Evolutionary conservation across 352 stramenopile genomes (phyloP), one percentile per base, ranked within the genome.

Genomic region (Pythium myriotylum): DNA sequence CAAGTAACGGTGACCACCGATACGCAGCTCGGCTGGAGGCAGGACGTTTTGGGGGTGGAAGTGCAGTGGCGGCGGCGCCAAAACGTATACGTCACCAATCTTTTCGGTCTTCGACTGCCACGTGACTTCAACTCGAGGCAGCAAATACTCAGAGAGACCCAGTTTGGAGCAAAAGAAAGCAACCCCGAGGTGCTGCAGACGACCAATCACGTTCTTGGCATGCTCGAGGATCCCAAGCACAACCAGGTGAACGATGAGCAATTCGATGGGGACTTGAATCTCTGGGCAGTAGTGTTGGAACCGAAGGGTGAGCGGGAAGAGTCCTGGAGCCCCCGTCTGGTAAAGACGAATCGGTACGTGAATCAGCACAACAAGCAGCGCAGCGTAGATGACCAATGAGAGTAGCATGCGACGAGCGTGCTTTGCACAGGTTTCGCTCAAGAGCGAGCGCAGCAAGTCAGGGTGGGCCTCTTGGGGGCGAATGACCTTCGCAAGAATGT

Each of bases 381-480:
- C 78, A 1, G 84, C 82, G 62, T 99, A 99, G 52, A 98, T 97
- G 2, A 80, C 79, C 42, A 96, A 74, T 8, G 94, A 98, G 42
- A 98, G 52, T 1, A 97, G 57, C 83, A 99, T 98, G 33, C 97
- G 88, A 54, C 96, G 94, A 16, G 89, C 86, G 58, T 99, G 97
- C 59, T 96, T 98, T 23, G 78, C 58, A 24, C 87, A 94, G 33
- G 74, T 94, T 67, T 99, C 97, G 67, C 96, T 92, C 68, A 99
- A 64, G 26, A 99, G 67, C 16, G 95, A 97, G 22, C 94, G 94
- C 12, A 99, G 77, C 35, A 99, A 73, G 72, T 99, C 97, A 9
- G 96, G 95, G 58, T 99, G 96, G 22, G 97, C 93, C 79, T 99
- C 95, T 79, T 99, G 97, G 6, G 87, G 87, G n/a, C 87, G 86